Conservation (phyloP, 2,329 filamentous ascomycete species). For the Lachnellula hyalina region DNA sequence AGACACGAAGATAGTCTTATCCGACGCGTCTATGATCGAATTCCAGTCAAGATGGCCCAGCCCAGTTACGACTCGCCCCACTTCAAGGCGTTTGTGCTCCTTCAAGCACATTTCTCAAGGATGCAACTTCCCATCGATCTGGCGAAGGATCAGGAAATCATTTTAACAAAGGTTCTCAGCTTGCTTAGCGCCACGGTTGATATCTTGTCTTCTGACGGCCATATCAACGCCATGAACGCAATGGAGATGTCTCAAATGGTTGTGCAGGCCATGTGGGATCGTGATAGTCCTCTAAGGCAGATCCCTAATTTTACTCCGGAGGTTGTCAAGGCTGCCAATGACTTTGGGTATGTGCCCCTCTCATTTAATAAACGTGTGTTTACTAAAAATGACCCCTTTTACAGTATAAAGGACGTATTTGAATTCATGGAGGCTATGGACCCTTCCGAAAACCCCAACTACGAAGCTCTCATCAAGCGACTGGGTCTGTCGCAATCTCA, state of each 20-base stretch:
- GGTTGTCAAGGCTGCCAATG: constrained; percentile 75
- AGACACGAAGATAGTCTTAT: constrained; percentile 86
- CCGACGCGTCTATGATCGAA: constrained; percentile 85
- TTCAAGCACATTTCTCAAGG: constrained; percentile 95
- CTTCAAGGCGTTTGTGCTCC: constrained; percentile 95
- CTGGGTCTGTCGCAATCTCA: constrained; percentile 77
- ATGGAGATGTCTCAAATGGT: constrained; percentile 99
- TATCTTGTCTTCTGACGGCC: constrained; percentile 89
- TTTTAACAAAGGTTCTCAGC: constrained; percentile 78
- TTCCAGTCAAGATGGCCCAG: constrained; percentile 92
- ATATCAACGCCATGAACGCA: constrained; percentile 93
- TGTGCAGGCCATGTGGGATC: constrained; percentile 98
- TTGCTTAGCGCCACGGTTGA: constrained; percentile 90
- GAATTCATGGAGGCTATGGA: constrained; percentile 99
- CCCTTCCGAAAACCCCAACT: constrained; percentile 82
- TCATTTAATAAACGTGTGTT: neutral
- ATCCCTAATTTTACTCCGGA: constrained; percentile 90
- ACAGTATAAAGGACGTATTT: constrained; percentile 83
- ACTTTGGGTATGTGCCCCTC: constrained; percentile 58
- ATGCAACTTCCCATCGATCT: constrained; percentile 96
- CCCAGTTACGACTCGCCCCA: constrained; percentile 86
- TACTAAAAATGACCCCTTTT: constrained; percentile 30
- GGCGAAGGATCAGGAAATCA: constrained; percentile 88
- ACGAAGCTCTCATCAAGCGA: constrained; percentile 69
- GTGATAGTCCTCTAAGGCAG: constrained; percentile 93